Evolutionary conservation across 352 stramenopile species (phyloP).

Genomic region (Phytophthora ohioensis): DNA sequence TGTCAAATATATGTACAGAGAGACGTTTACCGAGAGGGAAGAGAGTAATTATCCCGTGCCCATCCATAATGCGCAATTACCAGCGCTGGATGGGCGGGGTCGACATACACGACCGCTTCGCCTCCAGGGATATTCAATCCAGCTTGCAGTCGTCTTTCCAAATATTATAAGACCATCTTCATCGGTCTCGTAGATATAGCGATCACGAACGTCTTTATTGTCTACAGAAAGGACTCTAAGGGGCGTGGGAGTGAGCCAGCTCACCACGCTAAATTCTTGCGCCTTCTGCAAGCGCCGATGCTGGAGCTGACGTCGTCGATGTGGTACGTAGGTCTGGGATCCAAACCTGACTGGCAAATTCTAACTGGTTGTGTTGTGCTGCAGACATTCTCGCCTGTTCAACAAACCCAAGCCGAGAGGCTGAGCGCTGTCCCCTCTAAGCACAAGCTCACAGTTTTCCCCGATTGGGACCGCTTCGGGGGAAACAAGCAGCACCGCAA

Average conservation of each 20-base stretch:
- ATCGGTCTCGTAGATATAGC: constrained; percentile 37
- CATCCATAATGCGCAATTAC: constrained; percentile 19
- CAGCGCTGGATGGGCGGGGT: constrained; percentile 11
- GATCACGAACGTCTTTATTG: constrained; percentile 29
- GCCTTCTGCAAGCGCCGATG: constrained; percentile 21
- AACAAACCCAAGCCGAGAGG: not conserved
- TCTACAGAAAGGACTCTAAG: constrained; percentile 17
- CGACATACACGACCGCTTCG: constrained; percentile 30
- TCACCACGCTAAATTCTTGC: constrained; percentile 17
- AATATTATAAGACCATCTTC: constrained; percentile 45
- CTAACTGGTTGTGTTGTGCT: too few species aligned
- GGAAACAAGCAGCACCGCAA: not conserved
- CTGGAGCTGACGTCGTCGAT: constrained; percentile 18
- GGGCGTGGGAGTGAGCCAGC: not conserved
- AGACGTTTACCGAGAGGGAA: constrained; percentile 3
- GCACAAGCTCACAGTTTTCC: constrained; percentile 6
- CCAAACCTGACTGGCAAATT: too few species aligned
- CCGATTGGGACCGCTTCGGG: not conserved
- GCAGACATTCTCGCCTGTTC: not conserved
- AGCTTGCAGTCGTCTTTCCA: constrained; percentile 6
- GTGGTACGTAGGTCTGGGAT: not conserved
- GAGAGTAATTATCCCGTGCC: constrained; percentile 16
- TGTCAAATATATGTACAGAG: not conserved
- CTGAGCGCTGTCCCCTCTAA: not conserved
- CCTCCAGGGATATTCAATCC: constrained; percentile 29